These are phyloP conservation scores for Hansenula sp. DNA, from an alignment of 1,139 yeast species.

Conservation along the genomic window DNA sequence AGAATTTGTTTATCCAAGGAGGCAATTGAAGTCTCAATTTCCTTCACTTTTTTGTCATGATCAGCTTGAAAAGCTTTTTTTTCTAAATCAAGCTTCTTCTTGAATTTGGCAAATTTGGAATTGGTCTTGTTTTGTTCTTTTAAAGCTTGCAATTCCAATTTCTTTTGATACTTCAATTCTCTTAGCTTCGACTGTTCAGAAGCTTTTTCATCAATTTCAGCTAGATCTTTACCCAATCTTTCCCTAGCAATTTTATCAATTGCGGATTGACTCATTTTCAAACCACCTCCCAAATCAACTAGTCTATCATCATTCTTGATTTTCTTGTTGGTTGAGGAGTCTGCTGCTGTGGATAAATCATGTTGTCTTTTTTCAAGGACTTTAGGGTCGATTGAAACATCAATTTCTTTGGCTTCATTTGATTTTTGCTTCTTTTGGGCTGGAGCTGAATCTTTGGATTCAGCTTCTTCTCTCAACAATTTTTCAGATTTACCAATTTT, in stretches of 20 bases:
- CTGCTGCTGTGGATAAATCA: not conserved
- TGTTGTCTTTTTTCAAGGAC: slow-evolving; percentile 1
- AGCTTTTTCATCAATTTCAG: slow-evolving; percentile 18
- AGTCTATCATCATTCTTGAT: slow-evolving; percentile 29
- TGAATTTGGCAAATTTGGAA: slow-evolving; percentile 22
- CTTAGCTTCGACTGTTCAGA: slow-evolving; percentile 18
- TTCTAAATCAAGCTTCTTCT: slow-evolving; percentile 23
- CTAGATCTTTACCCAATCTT: slow-evolving; percentile 16
- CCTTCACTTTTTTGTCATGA: slow-evolving; percentile 28
- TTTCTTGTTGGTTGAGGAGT: not conserved
- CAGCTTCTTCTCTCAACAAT: not conserved
- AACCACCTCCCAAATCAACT: slow-evolving; percentile 48
- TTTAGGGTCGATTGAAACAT: not conserved
- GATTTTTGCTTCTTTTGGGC: slow-evolving; percentile 2
- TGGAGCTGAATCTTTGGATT: not conserved
- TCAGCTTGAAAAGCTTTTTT: slow-evolving; percentile 14
- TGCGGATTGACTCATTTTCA: slow-evolving; percentile 41
- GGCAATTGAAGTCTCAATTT: slow-evolving; percentile 24
- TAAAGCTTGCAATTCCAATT: slow-evolving; percentile 19
- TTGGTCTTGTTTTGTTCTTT: slow-evolving; percentile 21
- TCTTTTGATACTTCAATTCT: slow-evolving; percentile 20
- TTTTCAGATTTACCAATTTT: not conserved
- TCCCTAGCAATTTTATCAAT: slow-evolving; percentile 21
- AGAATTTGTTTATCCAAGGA: slow-evolving; percentile 20
- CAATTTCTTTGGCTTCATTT: not conserved